Evolutionary conservation across 305 asterid species (phyloP), one percentile per base, ranked within the genome.

Genomic region (Fraxinus dipetala): DNA sequence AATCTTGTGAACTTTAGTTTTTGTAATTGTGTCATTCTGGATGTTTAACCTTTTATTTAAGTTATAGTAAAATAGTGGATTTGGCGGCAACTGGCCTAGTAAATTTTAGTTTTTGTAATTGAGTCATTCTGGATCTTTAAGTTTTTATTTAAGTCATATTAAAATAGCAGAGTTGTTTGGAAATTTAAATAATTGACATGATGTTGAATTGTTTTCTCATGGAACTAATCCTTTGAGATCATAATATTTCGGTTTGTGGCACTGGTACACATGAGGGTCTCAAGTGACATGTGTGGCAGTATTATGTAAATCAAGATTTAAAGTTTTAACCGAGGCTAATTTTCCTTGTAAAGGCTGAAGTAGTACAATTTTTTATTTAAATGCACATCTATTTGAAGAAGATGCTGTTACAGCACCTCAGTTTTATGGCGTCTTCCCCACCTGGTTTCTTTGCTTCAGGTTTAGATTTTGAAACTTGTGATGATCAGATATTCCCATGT

Each of bases 351-450:
- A 54, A 80, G 61, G 74, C 75, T 51, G 77, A 16, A 43, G 35
- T 72, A 79, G 14, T 48, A 48, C 73, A 80, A 65, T 54, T n/a
- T 18, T 56, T 6, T 56, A 56, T 56, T 56, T 56, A 18, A 24
- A 56, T 56, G 63, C 43, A 34, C 30, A 56, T 35, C 63, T 10
- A 65, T 56, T 51, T 30, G 30, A 54, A 65, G 73, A 65, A 24
- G 35, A 65, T 26, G 35, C 73, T 26, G 16, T 26, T 65, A 65
- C 73, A 26, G 34, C 9, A 65, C 35, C 36, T 74, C 20, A 73
- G 73, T 73, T 80, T 74, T 9, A 24, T 76, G 48, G 70, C 70
- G 77, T 26, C 76, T 40, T 81, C 56, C 70, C 35, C 72, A 28
- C 56, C 24, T 75, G 48, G 61, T 61, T 61, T 38, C 5, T 75